Conservation (phyloP, 345 rosid species). For the Psidium friedrichsthalianum region DNA sequence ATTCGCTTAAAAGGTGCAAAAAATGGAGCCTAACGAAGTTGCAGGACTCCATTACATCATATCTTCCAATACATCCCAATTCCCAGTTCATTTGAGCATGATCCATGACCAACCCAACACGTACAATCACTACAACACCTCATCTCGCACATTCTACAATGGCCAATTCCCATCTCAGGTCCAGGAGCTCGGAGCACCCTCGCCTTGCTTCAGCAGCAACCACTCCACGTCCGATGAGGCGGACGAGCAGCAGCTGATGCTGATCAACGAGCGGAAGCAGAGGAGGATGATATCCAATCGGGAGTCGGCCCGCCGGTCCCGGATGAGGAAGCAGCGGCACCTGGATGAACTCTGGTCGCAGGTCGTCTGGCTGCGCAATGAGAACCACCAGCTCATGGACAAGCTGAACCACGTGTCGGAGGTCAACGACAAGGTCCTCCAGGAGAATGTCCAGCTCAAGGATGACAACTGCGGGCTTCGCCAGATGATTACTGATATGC, state of each 20-base stretch:
- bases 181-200: neutral
- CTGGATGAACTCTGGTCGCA: constrained; percentile 91
- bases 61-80: constrained; percentile 26
- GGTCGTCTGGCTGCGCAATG: constrained; percentile 74
- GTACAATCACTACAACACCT: neutral
- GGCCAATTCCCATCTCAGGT: constrained; percentile 5
- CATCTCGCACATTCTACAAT: constrained; percentile 5
- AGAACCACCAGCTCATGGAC: constrained; percentile 69
- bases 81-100: constrained; percentile 29
- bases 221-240: constrained; percentile 82
- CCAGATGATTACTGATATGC: constrained; percentile 50
- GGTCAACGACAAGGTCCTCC: constrained; percentile 34
- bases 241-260: constrained; percentile 43
- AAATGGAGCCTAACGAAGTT: constrained; percentile 50
- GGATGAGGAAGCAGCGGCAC: constrained; percentile 96
- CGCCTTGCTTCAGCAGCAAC: constrained; percentile 32
- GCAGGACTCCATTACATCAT: constrained; percentile 34
- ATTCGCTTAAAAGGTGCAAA: neutral
- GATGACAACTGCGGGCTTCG: constrained; percentile 57
- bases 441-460: constrained; percentile 70
- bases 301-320: constrained; percentile 88
- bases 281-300: constrained; percentile 93
- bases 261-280: constrained; percentile 78
- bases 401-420: constrained; percentile 64
- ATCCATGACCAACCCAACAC: constrained; percentile 5